Conservation (phyloP, 805 yeast genomes). For the Candida morakotiae region DNA sequence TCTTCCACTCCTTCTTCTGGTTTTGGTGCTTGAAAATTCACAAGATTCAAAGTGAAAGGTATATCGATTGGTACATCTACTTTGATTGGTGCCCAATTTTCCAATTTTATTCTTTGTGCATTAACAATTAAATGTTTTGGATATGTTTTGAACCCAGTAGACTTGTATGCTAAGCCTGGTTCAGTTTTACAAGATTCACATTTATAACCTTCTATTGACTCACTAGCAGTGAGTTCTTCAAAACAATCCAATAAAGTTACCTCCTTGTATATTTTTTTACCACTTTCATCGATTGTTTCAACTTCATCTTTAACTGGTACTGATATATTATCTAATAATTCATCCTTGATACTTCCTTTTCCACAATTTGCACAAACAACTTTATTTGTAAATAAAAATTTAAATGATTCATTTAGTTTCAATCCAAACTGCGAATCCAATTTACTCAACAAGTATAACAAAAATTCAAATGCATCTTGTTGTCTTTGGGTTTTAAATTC, state of each 20-base stretch:
- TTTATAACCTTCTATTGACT: constrained; percentile 53
- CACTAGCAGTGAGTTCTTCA: constrained; percentile 40
- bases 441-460: constrained; percentile 60
- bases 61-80: constrained; percentile 65
- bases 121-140: constrained; percentile 72
- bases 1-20: constrained; percentile 28
- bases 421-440: constrained; percentile 46
- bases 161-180: constrained; percentile 32
- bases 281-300: constrained; percentile 33
- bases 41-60: constrained; percentile 46
- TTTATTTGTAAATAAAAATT: constrained; percentile 63
- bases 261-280: constrained; percentile 43
- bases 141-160: constrained; percentile 50
- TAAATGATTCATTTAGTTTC: constrained; percentile 54
- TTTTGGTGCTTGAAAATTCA: constrained; percentile 37
- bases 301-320: constrained; percentile 51
- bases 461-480: constrained; percentile 93
- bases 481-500: constrained; percentile 87
- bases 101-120: constrained; percentile 76
- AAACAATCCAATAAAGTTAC: constrained; percentile 52
- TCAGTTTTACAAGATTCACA: constrained; percentile 53
- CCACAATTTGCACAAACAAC: constrained; percentile 56
- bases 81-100: constrained; percentile 88
- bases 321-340: constrained; percentile 60
- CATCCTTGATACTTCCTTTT: constrained; percentile 53